Conservation (phyloP, 2,329 filamentous ascomycete species). For the Leptographium procerum region DNA sequence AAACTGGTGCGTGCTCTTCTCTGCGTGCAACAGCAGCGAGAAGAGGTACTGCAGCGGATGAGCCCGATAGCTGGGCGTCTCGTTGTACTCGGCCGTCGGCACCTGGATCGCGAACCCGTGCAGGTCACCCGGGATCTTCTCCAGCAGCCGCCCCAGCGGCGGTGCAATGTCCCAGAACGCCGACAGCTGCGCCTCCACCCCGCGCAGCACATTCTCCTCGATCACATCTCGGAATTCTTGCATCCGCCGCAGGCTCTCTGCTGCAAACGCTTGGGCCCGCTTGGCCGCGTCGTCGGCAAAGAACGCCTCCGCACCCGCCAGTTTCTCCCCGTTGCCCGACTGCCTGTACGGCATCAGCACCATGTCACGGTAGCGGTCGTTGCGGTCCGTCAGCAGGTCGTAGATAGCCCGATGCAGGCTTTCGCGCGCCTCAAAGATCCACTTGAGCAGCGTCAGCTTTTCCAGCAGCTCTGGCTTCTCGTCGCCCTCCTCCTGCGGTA, state of each 20-base stretch:
- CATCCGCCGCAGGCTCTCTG: conserved; percentile 60
- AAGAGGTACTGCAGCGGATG: conserved; percentile 89
- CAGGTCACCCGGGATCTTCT: conserved; percentile 54
- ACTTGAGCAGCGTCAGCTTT: conserved; percentile 88
- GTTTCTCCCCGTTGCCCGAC: conserved; percentile 66
- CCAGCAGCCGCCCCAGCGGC: conserved; percentile 62
- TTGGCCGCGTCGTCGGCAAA: conserved; percentile 69
- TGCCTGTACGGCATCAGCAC: conserved; percentile 70
- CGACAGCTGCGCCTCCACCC: conserved; percentile 81
- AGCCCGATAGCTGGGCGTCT: conserved; percentile 70
- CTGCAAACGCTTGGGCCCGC: conserved; percentile 58
- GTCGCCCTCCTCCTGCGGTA: conserved; percentile 88
- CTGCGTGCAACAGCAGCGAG: conserved; percentile 70
- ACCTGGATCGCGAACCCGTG: conserved; percentile 62
- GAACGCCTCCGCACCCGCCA: conserved; percentile 67
- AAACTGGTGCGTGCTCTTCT: conserved; percentile 92
- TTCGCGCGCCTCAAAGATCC: conserved; percentile 94
- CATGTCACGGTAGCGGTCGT: conserved; percentile 75
- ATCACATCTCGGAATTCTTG: conserved; percentile 69
- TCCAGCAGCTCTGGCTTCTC: conserved; percentile 89
- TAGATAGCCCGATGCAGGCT: conserved; percentile 74
- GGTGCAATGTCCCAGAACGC: conserved; percentile 98
- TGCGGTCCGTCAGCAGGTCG: conserved; percentile 73
- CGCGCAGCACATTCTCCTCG: conserved; percentile 73
- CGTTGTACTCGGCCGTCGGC: conserved; percentile 65